Percentiles rank a stretch among this genome's conserved stretches.
phyloP scores from a whole-genome alignment of 257 asterid species.

The Leptodermis oblonga region DNA sequence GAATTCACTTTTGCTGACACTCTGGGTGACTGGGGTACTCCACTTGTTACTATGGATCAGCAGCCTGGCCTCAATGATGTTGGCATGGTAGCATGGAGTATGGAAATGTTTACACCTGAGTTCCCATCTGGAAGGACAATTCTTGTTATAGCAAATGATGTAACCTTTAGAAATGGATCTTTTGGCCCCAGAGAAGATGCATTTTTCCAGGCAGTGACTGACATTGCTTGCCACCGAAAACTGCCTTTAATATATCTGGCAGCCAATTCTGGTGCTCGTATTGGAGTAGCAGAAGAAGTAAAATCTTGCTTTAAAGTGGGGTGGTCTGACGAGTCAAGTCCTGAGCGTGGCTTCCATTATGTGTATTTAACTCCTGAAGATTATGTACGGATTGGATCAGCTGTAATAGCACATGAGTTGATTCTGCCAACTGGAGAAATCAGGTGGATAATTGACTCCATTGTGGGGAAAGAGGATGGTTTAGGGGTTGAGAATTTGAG shows the following conservation, averaged over 20 bases:
- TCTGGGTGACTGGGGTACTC: slow-evolving; percentile 84
- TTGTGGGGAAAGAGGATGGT: slow-evolving; percentile 88
- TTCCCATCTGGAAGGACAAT: slow-evolving; percentile 88
- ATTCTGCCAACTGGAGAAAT: slow-evolving; percentile 64
- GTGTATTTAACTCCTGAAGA: slow-evolving; percentile 85
- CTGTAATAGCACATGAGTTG: slow-evolving; percentile 77
- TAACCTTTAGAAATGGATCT: slow-evolving; percentile 87
- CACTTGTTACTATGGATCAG: slow-evolving; percentile 62
- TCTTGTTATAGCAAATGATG: slow-evolving; percentile 79
- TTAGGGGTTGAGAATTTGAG: slow-evolving; percentile 82
- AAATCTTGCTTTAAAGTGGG: slow-evolving; percentile 95
- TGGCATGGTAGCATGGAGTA: slow-evolving; percentile 96
- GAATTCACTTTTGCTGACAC: slow-evolving; percentile 66
- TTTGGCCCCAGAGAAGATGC: slow-evolving; percentile 97
- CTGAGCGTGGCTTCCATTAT: slow-evolving; percentile 91
- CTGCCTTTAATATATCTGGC: slow-evolving; percentile 92
- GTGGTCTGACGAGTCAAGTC: slow-evolving; percentile 90
- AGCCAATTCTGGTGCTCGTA: slow-evolving; percentile 99
- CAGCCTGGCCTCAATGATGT: slow-evolving; percentile 76
- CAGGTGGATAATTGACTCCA: slow-evolving; percentile 86
- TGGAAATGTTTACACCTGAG: slow-evolving; percentile 95
- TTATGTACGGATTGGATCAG: slow-evolving; percentile 55
- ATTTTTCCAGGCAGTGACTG: slow-evolving; percentile 85
- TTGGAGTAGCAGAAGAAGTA: slow-evolving; percentile 96
- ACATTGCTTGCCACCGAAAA: slow-evolving; percentile 68